phyloP scores from a whole-genome alignment of 1,284 basidiomycete genomes.

The Cutaneotrichosporon sp. region DNA sequence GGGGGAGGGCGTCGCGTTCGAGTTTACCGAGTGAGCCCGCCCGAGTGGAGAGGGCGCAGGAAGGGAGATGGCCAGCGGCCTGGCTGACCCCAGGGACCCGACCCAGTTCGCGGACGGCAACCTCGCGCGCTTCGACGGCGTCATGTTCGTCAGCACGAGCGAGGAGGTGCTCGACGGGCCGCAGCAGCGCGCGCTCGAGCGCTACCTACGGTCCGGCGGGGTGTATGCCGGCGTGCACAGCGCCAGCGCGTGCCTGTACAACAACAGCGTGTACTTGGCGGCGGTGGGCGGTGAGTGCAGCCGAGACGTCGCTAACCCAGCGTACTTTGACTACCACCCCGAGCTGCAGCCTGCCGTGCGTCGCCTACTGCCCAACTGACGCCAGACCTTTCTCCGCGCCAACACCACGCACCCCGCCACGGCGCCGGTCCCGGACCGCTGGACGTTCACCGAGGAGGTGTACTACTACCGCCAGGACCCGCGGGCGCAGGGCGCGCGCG shows the following conservation, averaged over 20 bases:
- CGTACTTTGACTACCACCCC: slow-evolving; percentile 76
- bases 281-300: slow-evolving; percentile 55
- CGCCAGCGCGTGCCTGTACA: slow-evolving; percentile 68
- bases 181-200: slow-evolving; percentile 65
- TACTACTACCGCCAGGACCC: slow-evolving; percentile 80
- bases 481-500: slow-evolving; percentile 63
- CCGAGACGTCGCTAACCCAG: no score
- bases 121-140: slow-evolving; percentile 63
- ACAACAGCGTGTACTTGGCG: slow-evolving; percentile 62
- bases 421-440: slow-evolving; percentile 63
- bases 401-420: slow-evolving; percentile 67
- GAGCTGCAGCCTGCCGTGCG: slow-evolving; percentile 58
- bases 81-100: slow-evolving; percentile 51
- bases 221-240: slow-evolving; percentile 56
- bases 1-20: slow-evolving; percentile 61
- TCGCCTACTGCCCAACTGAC: neutral
- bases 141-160: slow-evolving; percentile 69
- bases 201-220: slow-evolving; percentile 62
- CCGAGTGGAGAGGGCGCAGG: no score
- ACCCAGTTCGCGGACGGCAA: slow-evolving; percentile 62
- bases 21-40: slow-evolving; percentile 62
- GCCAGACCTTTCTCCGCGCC: slow-evolving; percentile 62
- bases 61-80: neutral
- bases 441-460: slow-evolving; percentile 59
- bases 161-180: slow-evolving; percentile 61